Conservation (phyloP, 2,329 filamentous ascomycete genomes). For the Fusarium veterinarium region DNA sequence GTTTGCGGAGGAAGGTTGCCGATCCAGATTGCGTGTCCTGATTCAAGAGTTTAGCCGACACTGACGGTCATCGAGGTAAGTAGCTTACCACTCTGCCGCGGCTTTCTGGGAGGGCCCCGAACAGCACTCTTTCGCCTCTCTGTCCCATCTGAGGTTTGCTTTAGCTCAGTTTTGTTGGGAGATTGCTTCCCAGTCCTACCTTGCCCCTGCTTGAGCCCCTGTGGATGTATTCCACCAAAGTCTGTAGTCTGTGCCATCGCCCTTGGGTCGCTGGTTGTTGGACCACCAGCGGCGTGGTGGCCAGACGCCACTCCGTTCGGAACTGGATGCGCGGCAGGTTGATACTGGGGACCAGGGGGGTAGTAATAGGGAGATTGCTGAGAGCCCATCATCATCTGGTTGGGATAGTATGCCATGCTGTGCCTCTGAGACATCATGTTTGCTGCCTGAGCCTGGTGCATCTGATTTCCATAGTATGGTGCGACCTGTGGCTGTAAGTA, state of each 20-base stretch:
- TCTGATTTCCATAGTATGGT: slow-evolving; percentile 58
- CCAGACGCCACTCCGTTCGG: slow-evolving; percentile 50
- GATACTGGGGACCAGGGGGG: slow-evolving; percentile 52
- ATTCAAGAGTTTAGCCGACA: slow-evolving; percentile 10
- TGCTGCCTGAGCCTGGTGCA: slow-evolving; percentile 53
- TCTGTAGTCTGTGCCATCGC: slow-evolving; percentile 31
- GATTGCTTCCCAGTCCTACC: slow-evolving; percentile 37
- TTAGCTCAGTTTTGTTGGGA: slow-evolving; percentile 29
- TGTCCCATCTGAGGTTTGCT: slow-evolving; percentile 28
- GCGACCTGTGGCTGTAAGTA: slow-evolving; percentile 59
- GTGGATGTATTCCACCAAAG: slow-evolving; percentile 6
- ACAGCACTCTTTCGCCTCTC: slow-evolving; percentile 44
- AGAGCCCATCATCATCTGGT: slow-evolving; percentile 56
- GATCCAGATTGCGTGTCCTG: slow-evolving; percentile 92
- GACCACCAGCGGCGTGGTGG: slow-evolving; percentile 49
- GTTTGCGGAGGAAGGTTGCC: slow-evolving; percentile 91
- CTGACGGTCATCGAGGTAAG: slow-evolving; percentile 14
- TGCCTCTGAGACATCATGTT: slow-evolving; percentile 51
- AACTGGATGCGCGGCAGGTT: slow-evolving; percentile 46
- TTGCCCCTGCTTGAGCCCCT: slow-evolving; percentile 35
- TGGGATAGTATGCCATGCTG: slow-evolving; percentile 58
- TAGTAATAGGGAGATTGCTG: slow-evolving; percentile 61
- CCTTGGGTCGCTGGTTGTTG: slow-evolving; percentile 44
- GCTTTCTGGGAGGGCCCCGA: slow-evolving; percentile 52
- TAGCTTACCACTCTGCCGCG: slow-evolving; percentile 70